These are phyloP conservation scores for Kodamaea plutei DNA, from an alignment of 1,139 yeast species.

Conservation along the genomic window DNA sequence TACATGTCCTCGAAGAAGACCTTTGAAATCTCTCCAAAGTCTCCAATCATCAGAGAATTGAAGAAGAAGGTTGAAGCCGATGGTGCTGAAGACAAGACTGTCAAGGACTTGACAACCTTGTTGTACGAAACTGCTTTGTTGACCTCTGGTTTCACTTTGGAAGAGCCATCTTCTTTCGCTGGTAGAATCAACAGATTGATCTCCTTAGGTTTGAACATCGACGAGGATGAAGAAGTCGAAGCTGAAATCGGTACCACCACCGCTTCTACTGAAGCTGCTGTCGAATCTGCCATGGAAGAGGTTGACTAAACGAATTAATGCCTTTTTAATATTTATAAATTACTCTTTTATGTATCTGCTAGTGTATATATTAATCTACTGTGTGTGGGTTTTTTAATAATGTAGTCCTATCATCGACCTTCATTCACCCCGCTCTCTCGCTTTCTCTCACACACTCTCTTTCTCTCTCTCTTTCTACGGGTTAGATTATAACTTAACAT, in stretches of 20 bases:
- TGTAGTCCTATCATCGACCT: too few relatives aligned
- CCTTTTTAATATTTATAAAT: slow-evolving; percentile 10
- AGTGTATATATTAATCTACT: slow-evolving; percentile 5
- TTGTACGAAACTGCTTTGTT: slow-evolving; percentile 96
- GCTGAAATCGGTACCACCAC: slow-evolving; percentile 47
- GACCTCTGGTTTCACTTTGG: slow-evolving; percentile 98
- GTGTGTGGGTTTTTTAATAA: neutral
- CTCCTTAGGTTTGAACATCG: slow-evolving; percentile 96
- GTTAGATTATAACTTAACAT: too few relatives aligned
- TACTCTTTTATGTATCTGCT: slow-evolving; percentile 3
- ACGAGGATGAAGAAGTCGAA: slow-evolving; percentile 54
- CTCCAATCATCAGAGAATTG: slow-evolving; percentile 92
- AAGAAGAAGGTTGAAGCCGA: slow-evolving; percentile 94
- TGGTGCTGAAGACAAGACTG: slow-evolving; percentile 98
- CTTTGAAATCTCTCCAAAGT: slow-evolving; percentile 96
- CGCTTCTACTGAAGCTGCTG: slow-evolving; percentile 57
- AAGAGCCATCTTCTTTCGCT: slow-evolving; percentile 97
- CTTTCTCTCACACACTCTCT: slow-evolving; percentile 6
- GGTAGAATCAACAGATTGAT: slow-evolving; percentile 97
- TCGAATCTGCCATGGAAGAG: slow-evolving; percentile 98
- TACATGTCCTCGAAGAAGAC: slow-evolving; percentile 99
- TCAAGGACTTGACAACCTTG: slow-evolving; percentile 94
- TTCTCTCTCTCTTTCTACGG: too few relatives aligned
- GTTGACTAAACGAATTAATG: slow-evolving; percentile 62
- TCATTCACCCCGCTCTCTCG: too few relatives aligned